Evolutionary conservation across 2,329 filamentous ascomycete genomes (phyloP).

Genomic region (Arachnomyces sp.): DNA sequence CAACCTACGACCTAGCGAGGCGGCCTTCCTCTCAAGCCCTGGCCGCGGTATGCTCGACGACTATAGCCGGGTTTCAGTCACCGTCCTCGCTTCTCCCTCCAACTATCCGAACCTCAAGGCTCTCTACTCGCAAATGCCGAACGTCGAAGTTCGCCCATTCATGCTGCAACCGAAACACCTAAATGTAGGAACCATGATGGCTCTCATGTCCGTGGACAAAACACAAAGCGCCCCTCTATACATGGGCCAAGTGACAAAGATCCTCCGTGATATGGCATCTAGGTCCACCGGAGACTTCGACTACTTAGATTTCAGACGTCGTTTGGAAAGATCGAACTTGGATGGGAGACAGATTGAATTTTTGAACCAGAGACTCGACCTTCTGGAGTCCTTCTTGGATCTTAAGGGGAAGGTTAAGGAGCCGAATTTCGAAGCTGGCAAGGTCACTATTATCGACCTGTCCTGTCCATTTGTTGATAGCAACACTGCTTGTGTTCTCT

Average conservation of each 20-base stretch:
- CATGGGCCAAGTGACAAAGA: slow-evolving; percentile 46
- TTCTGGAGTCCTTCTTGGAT: slow-evolving; percentile 17
- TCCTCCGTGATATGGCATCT: slow-evolving; percentile 49
- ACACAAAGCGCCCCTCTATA: slow-evolving; percentile 46
- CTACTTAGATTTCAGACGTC: slow-evolving; percentile 42
- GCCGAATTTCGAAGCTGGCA: slow-evolving; percentile 2
- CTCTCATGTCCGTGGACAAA: slow-evolving; percentile 49
- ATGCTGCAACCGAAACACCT: slow-evolving; percentile 45
- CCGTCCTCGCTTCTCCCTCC: slow-evolving; percentile 48
- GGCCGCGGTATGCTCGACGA: too few relatives aligned
- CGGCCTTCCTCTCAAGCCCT: slow-evolving; percentile 44
- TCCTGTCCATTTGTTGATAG: slow-evolving; percentile 16
- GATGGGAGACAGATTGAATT: slow-evolving; percentile 11
- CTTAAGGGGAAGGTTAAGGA: slow-evolving; percentile 2
- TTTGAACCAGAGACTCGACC: slow-evolving; percentile 15
- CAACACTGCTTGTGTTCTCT: slow-evolving; percentile 16
- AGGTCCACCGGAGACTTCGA: slow-evolving; percentile 38
- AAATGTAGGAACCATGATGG: slow-evolving; percentile 51
- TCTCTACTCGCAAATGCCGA: slow-evolving; percentile 35
- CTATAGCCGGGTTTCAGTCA: slow-evolving; percentile 36
- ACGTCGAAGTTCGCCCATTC: slow-evolving; percentile 44
- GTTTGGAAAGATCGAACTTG: slow-evolving; percentile 4
- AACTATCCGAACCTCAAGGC: slow-evolving; percentile 33
- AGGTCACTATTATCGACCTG: slow-evolving; percentile 16
- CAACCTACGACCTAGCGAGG: slow-evolving; percentile 50